Base-by-base conservation (phyloP, 169 alveolate species). In the Cryptosporidium viatorum region DNA sequence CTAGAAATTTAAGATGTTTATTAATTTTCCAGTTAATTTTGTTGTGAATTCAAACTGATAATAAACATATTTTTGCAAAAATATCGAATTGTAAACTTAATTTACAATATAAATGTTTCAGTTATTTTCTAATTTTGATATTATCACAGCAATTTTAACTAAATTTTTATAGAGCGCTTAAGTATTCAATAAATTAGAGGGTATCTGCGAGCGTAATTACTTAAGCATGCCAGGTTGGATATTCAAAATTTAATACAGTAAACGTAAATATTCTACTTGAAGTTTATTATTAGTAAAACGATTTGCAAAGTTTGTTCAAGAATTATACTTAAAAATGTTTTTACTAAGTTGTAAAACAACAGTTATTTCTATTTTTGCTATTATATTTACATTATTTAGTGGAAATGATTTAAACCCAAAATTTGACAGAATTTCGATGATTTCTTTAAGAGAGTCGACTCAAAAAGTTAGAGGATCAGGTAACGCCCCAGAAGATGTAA, bases 141-240 rank as follows among this genome's bases (percentile, higher is more conserved):
- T 12, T 1, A 45, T 45, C 14, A 0, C 21, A 45, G 14, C 8
- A 45, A 45, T 3, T 14, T 3, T 16, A 3, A 45, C 21, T 41
- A 41, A 14, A 45, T 16, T 45, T 21, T 12, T n/a, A 10, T 23
- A 26, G 35, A 37, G 67, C 67, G 33, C 67, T n/a, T 21, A 55
- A 55, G 39, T 21, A 21, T 21, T 12, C 67, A 55, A 21, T 26
- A 18, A 3, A 14, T 45, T 14, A 14, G 23, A 33, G 71, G 71
- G 71, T 65, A 29, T 23, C 50, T 3, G 51, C 48, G 71, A 65
- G 71, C 71, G 71, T 65, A 65, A 37, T 33, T 16, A 65, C 37
- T 21, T 0, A 59, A 59, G 26, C 71, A 65, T 65, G 71, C 50
- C 18, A 5, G 45, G 23, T 65, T 14, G 18, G 48, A 29, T 65